These are phyloP conservation scores for Marasmius oreades DNA, from an alignment of 1,284 basidiomycete genomes.

Conservation along the genomic window DNA sequence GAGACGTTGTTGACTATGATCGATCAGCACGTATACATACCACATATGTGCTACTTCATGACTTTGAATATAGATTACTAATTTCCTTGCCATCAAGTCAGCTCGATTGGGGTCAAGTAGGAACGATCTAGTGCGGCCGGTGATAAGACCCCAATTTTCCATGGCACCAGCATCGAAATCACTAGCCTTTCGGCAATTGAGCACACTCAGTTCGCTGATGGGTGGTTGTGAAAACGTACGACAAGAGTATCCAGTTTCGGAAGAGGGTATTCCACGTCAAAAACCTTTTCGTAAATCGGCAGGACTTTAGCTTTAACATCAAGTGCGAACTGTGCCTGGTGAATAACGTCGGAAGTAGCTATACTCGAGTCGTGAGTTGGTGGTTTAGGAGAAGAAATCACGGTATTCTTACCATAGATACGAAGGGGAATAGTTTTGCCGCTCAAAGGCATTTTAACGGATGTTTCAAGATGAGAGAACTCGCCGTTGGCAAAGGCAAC, in stretches of 20 bases:
- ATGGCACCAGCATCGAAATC: constrained; percentile 94
- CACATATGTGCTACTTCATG: constrained; percentile 87
- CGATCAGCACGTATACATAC: constrained; percentile 40
- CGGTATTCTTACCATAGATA: constrained; percentile 51
- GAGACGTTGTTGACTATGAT: constrained; percentile 3
- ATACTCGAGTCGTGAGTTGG: background rate
- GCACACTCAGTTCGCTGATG: constrained; percentile 1
- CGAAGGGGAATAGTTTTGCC: constrained; percentile 68
- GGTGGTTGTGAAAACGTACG: constrained; percentile 34
- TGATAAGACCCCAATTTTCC: constrained; percentile 97
- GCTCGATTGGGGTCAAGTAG: constrained; percentile 79
- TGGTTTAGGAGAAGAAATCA: background rate
- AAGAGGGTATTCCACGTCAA: constrained; percentile 87
- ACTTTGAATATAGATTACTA: constrained; percentile 75
- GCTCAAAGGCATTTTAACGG: constrained; percentile 63
- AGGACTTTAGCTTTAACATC: constrained; percentile 87
- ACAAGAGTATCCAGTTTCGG: constrained; percentile 91
- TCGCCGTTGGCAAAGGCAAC: constrained; percentile 78
- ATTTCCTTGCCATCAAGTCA: constrained; percentile 77
- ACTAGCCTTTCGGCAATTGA: constrained; percentile 43
- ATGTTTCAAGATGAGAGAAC: constrained; percentile 61
- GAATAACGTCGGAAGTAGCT: constrained; percentile 84
- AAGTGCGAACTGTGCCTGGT: constrained; percentile 79
- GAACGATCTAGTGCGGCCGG: constrained; percentile 82
- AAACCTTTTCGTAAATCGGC: constrained; percentile 92